Evolutionary conservation across 805 yeast species (phyloP).

Genomic region (Hanseniaspora pseudoguilliermondii): DNA sequence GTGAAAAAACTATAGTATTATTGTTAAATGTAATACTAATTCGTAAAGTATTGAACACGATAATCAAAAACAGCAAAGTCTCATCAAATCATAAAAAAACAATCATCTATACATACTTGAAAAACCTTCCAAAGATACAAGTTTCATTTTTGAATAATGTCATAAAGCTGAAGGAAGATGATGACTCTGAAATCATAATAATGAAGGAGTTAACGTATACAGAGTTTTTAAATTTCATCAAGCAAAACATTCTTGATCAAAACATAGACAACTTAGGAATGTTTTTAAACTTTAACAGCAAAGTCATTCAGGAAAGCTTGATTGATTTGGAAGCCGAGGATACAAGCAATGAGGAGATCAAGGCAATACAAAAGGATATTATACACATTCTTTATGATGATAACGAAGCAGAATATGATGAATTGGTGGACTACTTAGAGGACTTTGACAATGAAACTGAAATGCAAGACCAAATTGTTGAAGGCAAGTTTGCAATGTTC

Average conservation of each 20-base stretch:
- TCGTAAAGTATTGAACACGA: background rate
- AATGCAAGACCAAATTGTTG: background rate
- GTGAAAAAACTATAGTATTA: constrained; percentile 1
- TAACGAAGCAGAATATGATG: background rate
- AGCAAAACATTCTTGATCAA: constrained; percentile 1
- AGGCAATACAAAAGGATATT: constrained; percentile 1
- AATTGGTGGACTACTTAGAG: background rate
- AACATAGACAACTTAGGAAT: constrained; percentile 5
- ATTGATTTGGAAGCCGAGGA: background rate
- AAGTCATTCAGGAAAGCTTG: background rate
- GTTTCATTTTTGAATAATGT: background rate
- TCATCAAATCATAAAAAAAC: background rate
- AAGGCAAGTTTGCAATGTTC: constrained; percentile 11
- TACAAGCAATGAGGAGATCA: background rate
- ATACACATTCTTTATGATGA: background rate
- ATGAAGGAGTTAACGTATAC: constrained; percentile 1
- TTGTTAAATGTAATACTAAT: background rate
- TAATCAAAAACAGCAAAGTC: background rate
- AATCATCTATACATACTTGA: constrained; percentile 7
- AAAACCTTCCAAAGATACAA: background rate
- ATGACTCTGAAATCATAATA: background rate
- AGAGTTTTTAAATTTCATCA: background rate
- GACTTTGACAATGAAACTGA: background rate
- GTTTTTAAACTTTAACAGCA: constrained; percentile 1
- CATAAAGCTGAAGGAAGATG: background rate